These are phyloP conservation scores for Penicillium angulare DNA, from an alignment of 495 filamentous ascomycete genomes.

Conservation along the genomic window DNA sequence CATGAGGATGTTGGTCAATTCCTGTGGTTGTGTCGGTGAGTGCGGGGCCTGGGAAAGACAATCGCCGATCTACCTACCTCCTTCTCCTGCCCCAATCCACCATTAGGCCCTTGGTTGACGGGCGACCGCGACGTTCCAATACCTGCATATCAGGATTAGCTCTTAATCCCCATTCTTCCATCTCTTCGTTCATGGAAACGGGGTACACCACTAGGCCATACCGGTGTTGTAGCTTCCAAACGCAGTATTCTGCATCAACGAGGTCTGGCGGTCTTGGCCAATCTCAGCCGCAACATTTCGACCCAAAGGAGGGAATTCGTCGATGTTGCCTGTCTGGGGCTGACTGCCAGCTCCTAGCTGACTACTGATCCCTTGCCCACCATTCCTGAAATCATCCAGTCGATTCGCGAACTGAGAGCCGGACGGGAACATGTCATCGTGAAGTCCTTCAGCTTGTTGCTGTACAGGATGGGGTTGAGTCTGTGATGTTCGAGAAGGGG, in stretches of 20 bases:
- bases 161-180: background rate
- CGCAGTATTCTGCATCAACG: constrained; percentile 62
- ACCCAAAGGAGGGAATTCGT: constrained; percentile 83
- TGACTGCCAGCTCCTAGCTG: constrained; percentile 55
- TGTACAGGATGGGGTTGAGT: constrained; percentile 54
- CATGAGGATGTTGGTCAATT: constrained; percentile 33
- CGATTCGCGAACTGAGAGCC: constrained; percentile 54
- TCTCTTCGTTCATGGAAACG: constrained; percentile 12
- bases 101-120: constrained; percentile 39
- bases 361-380: constrained; percentile 59
- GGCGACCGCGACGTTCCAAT: constrained; percentile 44
- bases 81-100: constrained; percentile 42
- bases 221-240: constrained; percentile 57
- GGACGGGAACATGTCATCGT: constrained; percentile 54
- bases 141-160: constrained; percentile 26
- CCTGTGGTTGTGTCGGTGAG: constrained; percentile 25
- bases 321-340: constrained; percentile 65
- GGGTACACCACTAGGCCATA: constrained; percentile 24
- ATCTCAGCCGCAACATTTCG: constrained; percentile 69
- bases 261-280: constrained; percentile 62
- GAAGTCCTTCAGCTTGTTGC: constrained; percentile 57
- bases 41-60: constrained; percentile 16
- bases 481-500: constrained; percentile 48
- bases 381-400: constrained; percentile 57
- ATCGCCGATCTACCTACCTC: constrained; percentile 30